Evolutionary conservation across 1,284 basidiomycete species (phyloP).

Genomic region (Trichosporon sp.): DNA sequence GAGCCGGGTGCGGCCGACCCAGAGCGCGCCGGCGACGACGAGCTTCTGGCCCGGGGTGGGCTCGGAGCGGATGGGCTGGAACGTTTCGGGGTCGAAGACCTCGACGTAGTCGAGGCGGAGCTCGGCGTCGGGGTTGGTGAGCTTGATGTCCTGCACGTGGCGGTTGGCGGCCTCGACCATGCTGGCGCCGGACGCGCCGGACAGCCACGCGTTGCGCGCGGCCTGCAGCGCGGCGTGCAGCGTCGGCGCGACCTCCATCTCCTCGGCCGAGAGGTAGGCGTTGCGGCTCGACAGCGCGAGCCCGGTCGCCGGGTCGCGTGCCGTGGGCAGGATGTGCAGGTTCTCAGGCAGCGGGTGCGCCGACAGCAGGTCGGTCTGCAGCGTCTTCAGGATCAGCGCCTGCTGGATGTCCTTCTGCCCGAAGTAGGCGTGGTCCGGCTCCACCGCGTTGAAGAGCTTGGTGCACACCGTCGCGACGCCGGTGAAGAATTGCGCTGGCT

Average conservation of each 20-base stretch:
- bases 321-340: conserved; percentile 78
- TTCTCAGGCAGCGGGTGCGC: conserved; percentile 66
- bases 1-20: conserved; percentile 79
- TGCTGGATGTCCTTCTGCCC: conserved; percentile 99
- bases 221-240: conserved; percentile 66
- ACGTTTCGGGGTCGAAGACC: conserved; percentile 75
- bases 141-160: conserved; percentile 45
- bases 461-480: conserved; percentile 94
- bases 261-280: conserved; percentile 66
- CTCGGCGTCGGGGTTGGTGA: conserved; percentile 53
- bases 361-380: conserved; percentile 76
- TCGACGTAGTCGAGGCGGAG: conserved; percentile 79
- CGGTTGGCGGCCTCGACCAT: conserved; percentile 52
- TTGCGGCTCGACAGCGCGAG: conserved; percentile 91
- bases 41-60: conserved; percentile 52
- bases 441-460: conserved; percentile 88
- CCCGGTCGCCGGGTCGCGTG: conserved; percentile 58
- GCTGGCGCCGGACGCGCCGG: conserved; percentile 56
- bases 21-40: conserved; percentile 82
- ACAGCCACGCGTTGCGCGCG: conserved; percentile 58
- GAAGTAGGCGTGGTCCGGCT: conserved; percentile 91
- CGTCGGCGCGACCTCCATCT: conserved; percentile 64
- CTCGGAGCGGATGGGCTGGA: conserved; percentile 50
- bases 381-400: conserved; percentile 74
- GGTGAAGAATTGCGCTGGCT: conserved; percentile 82